Conservation (phyloP, 176 grass and related monocot genomes). For the Pontederia crassipes region DNA sequence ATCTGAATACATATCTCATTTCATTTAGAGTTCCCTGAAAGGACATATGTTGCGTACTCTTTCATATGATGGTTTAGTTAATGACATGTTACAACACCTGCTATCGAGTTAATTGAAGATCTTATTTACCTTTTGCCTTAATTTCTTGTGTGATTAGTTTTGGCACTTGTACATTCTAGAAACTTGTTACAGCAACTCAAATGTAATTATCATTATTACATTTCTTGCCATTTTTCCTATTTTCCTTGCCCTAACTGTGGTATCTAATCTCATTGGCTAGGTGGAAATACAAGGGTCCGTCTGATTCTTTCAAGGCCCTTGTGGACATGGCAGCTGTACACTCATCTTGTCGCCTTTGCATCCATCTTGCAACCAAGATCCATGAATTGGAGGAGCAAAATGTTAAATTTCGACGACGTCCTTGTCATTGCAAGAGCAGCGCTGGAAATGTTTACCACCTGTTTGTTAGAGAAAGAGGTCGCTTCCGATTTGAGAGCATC, state of each 20-base stretch:
- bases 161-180: no score
- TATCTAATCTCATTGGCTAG: constrained; percentile 26
- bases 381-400: constrained; percentile 59
- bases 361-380: constrained; percentile 90
- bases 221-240: no score
- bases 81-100: no score
- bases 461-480: constrained; percentile 84
- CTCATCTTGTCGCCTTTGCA: constrained; percentile 90
- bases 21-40: no score
- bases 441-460: constrained; percentile 68
- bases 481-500: constrained; percentile 65
- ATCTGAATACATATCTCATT: no score
- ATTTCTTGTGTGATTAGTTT: no score
- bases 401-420: constrained; percentile 58
- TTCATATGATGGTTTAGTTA: no score
- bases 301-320: constrained; percentile 93
- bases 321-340: constrained; percentile 94
- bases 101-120: no score
- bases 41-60: no score
- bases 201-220: no score
- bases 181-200: no score
- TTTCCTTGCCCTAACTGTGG: not conserved
- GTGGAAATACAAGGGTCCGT: constrained; percentile 93
- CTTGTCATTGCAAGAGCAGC: constrained; percentile 63
- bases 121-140: no score